A percentile compares a stretch with the other conserved stretches of the same genome.
phyloP scores from a whole-genome alignment of 2,329 filamentous ascomycete species.

The Cercospora janseana region DNA sequence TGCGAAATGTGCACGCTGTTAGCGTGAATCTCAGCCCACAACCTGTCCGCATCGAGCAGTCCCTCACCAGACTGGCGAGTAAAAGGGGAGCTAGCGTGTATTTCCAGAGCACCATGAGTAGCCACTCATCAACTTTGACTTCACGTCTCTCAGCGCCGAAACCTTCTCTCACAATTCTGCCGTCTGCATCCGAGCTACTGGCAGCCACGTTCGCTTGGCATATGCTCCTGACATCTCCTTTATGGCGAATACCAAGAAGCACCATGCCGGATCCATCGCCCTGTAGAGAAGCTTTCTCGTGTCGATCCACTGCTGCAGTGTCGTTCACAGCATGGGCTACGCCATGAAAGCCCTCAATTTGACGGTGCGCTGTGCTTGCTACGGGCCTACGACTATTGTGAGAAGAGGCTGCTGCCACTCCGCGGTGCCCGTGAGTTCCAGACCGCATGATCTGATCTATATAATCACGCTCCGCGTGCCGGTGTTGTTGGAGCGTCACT shows the following conservation, averaged over 20 bases:
- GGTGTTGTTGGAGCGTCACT: not conserved
- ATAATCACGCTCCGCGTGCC: not conserved
- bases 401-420: not conserved
- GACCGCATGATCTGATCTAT: not conserved
- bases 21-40: not conserved
- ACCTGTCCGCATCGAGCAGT: not conserved
- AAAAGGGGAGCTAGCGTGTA: slow-evolving; percentile 1
- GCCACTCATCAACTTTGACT: no score
- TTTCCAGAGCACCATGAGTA: not conserved
- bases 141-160: not conserved
- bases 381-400: not conserved
- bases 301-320: not conserved
- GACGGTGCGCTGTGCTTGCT: not conserved
- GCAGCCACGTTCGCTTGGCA: not conserved
- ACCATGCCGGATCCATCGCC: not conserved
- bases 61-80: not conserved
- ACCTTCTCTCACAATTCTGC: not conserved
- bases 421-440: not conserved
- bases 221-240: not conserved
- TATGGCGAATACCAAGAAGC: not conserved
- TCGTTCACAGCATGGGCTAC: slow-evolving; percentile 4
- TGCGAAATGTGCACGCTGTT: not conserved
- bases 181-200: not conserved
- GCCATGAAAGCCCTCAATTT: not conserved
- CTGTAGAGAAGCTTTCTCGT: not conserved